Base-by-base conservation (phyloP, 116 monocot genomes). In the Iris pallida region DNA sequence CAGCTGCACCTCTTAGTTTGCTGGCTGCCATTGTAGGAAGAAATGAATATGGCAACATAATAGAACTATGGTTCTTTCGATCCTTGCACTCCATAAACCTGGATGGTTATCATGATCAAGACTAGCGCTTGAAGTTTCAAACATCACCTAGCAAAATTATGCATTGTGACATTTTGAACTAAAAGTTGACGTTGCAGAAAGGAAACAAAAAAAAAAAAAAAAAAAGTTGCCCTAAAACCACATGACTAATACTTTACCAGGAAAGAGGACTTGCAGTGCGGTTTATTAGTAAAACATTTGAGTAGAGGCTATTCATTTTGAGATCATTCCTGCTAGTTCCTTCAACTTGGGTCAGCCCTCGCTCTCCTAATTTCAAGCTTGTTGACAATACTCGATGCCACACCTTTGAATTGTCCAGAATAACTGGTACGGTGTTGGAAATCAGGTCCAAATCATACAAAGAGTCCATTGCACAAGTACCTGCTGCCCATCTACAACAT, bases 51-150 rank as follows among this genome's bases (percentile, higher is more conserved):
- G 96, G 81, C 47, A 96, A 80, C 69, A 76, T 68, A 53, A 92
- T 71, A 53, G 96, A 84, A 64, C 82, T 89, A 57, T 66, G 82
- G 59, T 91, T 89, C 52, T 74, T 89, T 63, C 92, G 81, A 71
- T 89, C 85, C 80, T 92, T 96, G 81, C 96, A 96, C 75, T 96
- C 96, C 87, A 92, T 87, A 85, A 96, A 96, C 96, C 96, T 96
- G 85, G 44, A 86, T 67, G 72, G 48, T 76, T 79, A 81, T 75
- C 76, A 91, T 75, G 56, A 76, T 81, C 76, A 88, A 81, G 69
- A 71, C 70, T 57, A 78, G 59, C 48, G 16, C 65, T 76, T 63
- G 30, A 30, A 30, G 30, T 30, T 30, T 30, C 30, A 30, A 30
- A 30, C 30, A 30, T 30, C 30, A 83, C 77, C 77, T 78, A 87